Conservation (phyloP, 495 filamentous ascomycete genomes). For the Poronia punctata region DNA sequence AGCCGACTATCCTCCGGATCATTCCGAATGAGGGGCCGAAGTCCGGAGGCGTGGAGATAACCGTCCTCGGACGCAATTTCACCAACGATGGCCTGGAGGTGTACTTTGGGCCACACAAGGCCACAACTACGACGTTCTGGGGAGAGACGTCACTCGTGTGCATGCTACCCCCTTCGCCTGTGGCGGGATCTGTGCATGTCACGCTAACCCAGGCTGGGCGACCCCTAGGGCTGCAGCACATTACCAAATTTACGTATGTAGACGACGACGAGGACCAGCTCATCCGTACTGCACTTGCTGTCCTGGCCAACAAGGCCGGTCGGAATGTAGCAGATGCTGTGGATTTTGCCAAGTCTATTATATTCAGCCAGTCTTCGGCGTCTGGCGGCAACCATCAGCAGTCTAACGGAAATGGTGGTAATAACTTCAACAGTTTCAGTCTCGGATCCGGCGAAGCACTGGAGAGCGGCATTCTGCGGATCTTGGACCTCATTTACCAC, state of each 20-base stretch:
- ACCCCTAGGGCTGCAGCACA: constrained; percentile 31
- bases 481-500: constrained; percentile 71
- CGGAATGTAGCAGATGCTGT: constrained; percentile 43
- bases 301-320: constrained; percentile 52
- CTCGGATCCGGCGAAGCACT: constrained; percentile 31
- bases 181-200: constrained; percentile 65
- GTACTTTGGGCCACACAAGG: constrained; percentile 73
- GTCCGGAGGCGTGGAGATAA: constrained; percentile 78
- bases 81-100: constrained; percentile 67
- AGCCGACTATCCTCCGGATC: constrained; percentile 65
- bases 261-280: constrained; percentile 72
- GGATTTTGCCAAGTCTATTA: constrained; percentile 48
- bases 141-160: constrained; percentile 78
- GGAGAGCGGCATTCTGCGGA: constrained; percentile 65
- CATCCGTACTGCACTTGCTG: constrained; percentile 50
- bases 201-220: constrained; percentile 53
- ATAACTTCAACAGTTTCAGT: constrained; percentile 17
- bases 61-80: constrained; percentile 72
- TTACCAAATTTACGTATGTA: constrained; percentile 55
- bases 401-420: constrained; percentile 16
- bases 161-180: constrained; percentile 65
- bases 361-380: constrained; percentile 25
- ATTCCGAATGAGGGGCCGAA: constrained; percentile 77
- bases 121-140: constrained; percentile 77
- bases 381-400: constrained; percentile 18